Evolutionary conservation across 2,329 filamentous ascomycete species (phyloP).

Genomic region (Talaromyces sp.): DNA sequence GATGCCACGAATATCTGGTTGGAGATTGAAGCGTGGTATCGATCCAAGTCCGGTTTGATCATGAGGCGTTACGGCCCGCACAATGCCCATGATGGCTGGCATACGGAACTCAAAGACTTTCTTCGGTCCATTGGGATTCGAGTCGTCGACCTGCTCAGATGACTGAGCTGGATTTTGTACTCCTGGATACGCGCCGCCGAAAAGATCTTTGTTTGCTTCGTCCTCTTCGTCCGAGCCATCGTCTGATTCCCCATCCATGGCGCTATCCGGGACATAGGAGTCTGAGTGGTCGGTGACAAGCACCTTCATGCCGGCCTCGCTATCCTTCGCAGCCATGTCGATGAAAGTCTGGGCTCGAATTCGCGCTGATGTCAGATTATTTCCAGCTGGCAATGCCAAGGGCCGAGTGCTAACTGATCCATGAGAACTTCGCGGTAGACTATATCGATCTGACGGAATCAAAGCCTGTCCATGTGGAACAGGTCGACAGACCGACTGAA

Average conservation of each 20-base stretch:
- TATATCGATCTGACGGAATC: slow-evolving; percentile 42
- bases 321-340: slow-evolving; percentile 43
- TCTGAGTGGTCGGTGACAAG: slow-evolving; percentile 45
- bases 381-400: slow-evolving; percentile 42
- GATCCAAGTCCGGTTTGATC: slow-evolving; percentile 26
- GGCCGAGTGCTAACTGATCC: slow-evolving; percentile 43
- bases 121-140: slow-evolving; percentile 31
- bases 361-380: slow-evolving; percentile 45
- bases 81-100: slow-evolving; percentile 44
- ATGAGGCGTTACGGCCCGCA: slow-evolving; percentile 24
- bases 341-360: slow-evolving; percentile 48
- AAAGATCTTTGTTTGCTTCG: slow-evolving; percentile 17
- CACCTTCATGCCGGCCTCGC: slow-evolving; percentile 41
- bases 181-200: slow-evolving; percentile 17
- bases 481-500: slow-evolving; percentile 46
- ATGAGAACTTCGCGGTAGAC: slow-evolving; percentile 43
- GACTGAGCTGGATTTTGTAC: neutral
- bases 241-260: slow-evolving; percentile 33
- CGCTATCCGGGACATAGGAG: slow-evolving; percentile 37
- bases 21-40: slow-evolving; percentile 43
- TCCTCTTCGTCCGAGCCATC: slow-evolving; percentile 31
- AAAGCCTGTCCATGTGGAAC: slow-evolving; percentile 40
- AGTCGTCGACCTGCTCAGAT: slow-evolving; percentile 22
- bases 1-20: slow-evolving; percentile 43
- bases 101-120: slow-evolving; percentile 44